Base-by-base conservation (phyloP, 2,329 filamentous ascomycete species). In the Colletotrichum agaves region DNA sequence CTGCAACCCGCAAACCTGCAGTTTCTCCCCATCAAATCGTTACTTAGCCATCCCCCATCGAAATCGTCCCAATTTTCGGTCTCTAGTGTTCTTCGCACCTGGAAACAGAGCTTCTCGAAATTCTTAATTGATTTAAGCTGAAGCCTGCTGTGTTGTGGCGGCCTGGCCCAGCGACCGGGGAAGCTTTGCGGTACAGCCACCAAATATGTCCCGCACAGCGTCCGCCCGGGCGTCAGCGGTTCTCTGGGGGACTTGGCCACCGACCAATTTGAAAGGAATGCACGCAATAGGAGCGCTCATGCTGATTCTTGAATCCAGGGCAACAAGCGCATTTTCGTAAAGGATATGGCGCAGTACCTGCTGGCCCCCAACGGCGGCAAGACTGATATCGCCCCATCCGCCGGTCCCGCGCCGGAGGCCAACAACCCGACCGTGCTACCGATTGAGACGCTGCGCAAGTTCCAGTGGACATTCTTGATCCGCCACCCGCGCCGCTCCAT, bases 401-500 rank as follows among this genome's bases (percentile, higher is more conserved):
- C 98, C 57, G 87, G 91, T 67, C 88, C 88, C 71, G 88, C 74
- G 60, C 69, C 79, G 3, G 90, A 95, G 79, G 82, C 86, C 3
- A 85, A 85, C 64, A 98, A 98, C 80, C 95, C 94, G 1, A 97
- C 94, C 1, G 91, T 97, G 27, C 82, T 98, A 57, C 96, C 96
- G 3, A 81, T 87, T 31, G 88, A 89, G 33, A 82, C 93, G 67
- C 84, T 98, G 65, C 87, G 89, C 75, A 85, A 89, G 72, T 98
- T 97, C 81, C 94, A 98, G 80, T 98, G 95, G 82, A 93, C 94
- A 21, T 98, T 99, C 81, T 87, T 98, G 71, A 98, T 99, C 83
- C 94, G 96, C 64, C 94, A 98, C 78, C 96, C 96, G n/a, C 90
- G 93, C 74, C 90, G 89, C 76, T 92, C 93, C 74, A 94, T 98